phyloP scores from a whole-genome alignment of 2,329 filamentous ascomycete genomes.

The Cordyceps militaris region DNA sequence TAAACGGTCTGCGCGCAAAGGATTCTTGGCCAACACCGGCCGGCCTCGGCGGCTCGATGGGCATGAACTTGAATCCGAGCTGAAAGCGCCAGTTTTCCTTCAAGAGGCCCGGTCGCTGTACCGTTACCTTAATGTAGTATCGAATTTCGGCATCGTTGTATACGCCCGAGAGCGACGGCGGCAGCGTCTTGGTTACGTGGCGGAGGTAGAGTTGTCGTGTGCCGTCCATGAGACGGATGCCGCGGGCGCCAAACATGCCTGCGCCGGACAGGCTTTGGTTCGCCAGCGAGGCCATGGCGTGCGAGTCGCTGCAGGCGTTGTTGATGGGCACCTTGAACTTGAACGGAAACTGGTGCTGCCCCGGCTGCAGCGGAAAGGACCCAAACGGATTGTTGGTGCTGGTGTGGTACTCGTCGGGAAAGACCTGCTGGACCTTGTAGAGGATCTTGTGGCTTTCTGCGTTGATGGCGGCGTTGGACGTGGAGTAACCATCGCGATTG shows the following conservation, averaged over 20 bases:
- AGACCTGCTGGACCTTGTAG: constrained; percentile 67
- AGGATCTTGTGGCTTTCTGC: constrained; percentile 65
- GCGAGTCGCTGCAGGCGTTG: constrained; percentile 57
- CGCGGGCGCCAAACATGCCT: constrained; percentile 41
- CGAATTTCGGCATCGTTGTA: constrained; percentile 81
- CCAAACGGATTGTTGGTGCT: constrained; percentile 34
- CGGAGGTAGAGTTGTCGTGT: constrained; percentile 52
- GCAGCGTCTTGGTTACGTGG: constrained; percentile 80
- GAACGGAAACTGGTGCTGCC: constrained; percentile 71
- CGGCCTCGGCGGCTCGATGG: constrained; percentile 80
- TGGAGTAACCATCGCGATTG: constrained; percentile 25
- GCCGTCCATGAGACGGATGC: constrained; percentile 55
- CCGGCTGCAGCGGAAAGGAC: constrained; percentile 56
- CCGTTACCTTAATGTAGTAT: constrained; percentile 94
- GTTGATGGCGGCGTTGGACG: constrained; percentile 25
- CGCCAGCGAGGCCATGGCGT: constrained; percentile 39
- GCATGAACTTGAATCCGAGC: constrained; percentile 74
- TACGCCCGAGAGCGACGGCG: constrained; percentile 82
- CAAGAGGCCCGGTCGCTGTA: constrained; percentile 80
- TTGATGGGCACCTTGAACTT: constrained; percentile 72
- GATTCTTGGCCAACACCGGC: constrained; percentile 64
- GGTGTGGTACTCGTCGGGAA: constrained; percentile 49
- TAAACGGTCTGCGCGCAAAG: constrained; percentile 68
- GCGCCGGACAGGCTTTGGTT: constrained; percentile 47
- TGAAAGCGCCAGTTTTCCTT: constrained; percentile 77